Base-by-base conservation (phyloP, 768 basidiomycete species). In the Rhodosporidiobolus odoratus region DNA sequence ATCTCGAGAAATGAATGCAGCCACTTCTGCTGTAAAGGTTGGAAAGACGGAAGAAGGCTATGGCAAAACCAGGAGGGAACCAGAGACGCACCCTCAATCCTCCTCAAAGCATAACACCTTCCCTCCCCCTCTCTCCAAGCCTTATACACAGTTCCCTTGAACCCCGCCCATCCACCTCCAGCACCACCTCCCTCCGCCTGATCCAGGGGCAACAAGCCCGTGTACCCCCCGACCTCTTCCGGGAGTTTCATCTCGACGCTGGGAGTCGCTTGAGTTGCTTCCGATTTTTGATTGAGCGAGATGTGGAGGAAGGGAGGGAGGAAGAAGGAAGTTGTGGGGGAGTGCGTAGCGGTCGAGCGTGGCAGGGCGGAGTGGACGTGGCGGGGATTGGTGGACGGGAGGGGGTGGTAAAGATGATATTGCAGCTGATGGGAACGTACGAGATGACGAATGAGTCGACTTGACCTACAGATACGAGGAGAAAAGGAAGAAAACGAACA, bases 211-310 rank as follows among this genome's bases (percentile, higher is more conserved):
- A 88, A 84, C 23, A 98, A 84, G 0, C 88, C 86, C 79, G 96
- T 91, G 76, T 97, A 99, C 3, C 90, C 90, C 76, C 92, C 90
- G 1, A 97, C 80, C 71, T 95, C 91, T 25, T 90, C 88, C 0
- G 94, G 94, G 15, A 96, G 82, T 27, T 84, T 84, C 13, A 85
- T 81, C 4, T 85, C 85, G 63, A 80, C 70, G 3, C 67, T 40
- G 0, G 72, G 57, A 1, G 66, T 66, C 10, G 68, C 68, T 47
- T 79, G 79, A 9, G 75, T 77, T 32, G 79, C 79, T 62, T 79
- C 78, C 27, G 78, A 75, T 38, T 76, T 77, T 64, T 64, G 79
- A 77, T 73, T 79, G 43, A 79, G 73, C 27, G 83, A 79, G 72
- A 80, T 78, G 52, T 87, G 88, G 25, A 87, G 82, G 32, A 84